These are phyloP conservation scores for Logfia minima DNA, from an alignment of 129 eudicot genomes.

Conservation along the genomic window DNA sequence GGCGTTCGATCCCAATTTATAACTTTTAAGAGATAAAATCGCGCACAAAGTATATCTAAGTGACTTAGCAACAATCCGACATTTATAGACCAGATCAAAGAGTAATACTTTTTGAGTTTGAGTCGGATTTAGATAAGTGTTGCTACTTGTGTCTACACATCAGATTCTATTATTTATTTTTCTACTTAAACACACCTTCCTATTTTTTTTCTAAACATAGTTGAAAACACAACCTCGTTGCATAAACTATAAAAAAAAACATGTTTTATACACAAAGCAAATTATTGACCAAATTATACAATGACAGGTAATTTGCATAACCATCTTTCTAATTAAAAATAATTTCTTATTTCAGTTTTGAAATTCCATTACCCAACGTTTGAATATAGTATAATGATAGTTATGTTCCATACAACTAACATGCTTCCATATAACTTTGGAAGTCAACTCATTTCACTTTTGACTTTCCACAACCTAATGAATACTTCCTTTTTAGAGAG, in stretches of 20 bases:
- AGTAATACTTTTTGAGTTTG: neutral
- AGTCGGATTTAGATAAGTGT: neutral
- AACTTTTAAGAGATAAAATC: too few relatives aligned
- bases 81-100: neutral
- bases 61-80: neutral
- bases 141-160: neutral
- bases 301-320: neutral
- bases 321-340: neutral
- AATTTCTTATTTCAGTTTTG: neutral
- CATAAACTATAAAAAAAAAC: neutral
- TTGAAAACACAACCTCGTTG: neutral
- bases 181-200: neutral
- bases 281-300: neutral
- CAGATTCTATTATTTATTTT: neutral
- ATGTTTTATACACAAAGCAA: neutral
- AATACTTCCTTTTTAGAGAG: neutral
- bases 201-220: neutral
- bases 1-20: neutral
- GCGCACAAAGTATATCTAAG: neutral
- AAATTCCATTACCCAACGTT: neutral
- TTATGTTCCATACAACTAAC: slow-evolving; percentile 1
- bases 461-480: neutral
- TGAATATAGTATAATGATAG: neutral
- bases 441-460: slow-evolving; percentile 5
- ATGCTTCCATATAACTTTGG: slow-evolving; percentile 12